Evolutionary conservation across 2,329 filamentous ascomycete species (phyloP), one percentile per base, ranked within the genome.

Genomic region (Venturia pyrina): DNA sequence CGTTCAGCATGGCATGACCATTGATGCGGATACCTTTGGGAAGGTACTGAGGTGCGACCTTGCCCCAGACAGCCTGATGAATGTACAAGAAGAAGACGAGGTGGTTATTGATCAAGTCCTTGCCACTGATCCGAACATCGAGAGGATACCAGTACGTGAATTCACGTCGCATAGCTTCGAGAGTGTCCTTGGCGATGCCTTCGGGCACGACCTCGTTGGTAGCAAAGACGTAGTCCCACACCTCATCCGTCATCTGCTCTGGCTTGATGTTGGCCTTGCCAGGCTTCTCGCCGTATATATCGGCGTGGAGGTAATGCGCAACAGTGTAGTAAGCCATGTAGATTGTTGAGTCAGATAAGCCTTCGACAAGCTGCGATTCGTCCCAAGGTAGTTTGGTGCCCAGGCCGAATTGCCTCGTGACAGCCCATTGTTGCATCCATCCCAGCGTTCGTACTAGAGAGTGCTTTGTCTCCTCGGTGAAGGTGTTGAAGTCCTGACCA

Each of bases 81-180:
- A 93, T 89, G 80, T 98, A 98, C 65, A 98, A 83, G 83, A 90
- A 95, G 82, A 98, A 97, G 15, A 92, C 97, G 72, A 99, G 81
- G 78, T 98, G 95, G 79, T 96, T 96, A 68, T 90, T 88, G 71
- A 96, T 93, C 69, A 96, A 81, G 75, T 96, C 93, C 81, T 98
- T 98, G 71, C 93, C 95, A 44, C 89, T 95, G 53, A 90, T 87
- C 71, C 92, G 85, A 70, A 96, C 81, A 73, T 98, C 93, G 63
- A 98, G 81, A 50, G 95, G 95, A 77, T 98, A 99, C 82, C 91
- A 98, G 83, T 97, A 99, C 76, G 95, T 89, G 72, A 98, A 98
- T 72, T 96, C 91, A 73, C 93, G 85, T 68, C 92, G 85, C 89
- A 99, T 89, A 50, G 85, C 84, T 73, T 90, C 85, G 57, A 99